Conservation (phyloP, 2,329 filamentous ascomycete species). For the Pseudophaeomoniella oleicola region DNA sequence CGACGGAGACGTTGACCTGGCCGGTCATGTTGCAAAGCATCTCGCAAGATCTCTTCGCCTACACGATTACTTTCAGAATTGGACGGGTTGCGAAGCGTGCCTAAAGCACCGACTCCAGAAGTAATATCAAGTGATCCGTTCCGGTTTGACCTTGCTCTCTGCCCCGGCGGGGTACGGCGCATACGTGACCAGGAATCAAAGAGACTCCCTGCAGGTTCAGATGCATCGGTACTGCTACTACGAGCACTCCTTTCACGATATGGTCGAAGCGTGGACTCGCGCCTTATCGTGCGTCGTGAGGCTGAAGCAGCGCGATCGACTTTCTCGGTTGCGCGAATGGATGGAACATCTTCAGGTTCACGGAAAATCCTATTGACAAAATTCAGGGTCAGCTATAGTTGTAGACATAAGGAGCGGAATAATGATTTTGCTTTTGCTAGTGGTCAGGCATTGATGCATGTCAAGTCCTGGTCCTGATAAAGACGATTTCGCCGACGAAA, state of each 20-base stretch:
- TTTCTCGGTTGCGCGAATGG: conserved; percentile 29
- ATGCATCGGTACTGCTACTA: background rate
- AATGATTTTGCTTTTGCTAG: no score
- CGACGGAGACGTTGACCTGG: conserved; percentile 19
- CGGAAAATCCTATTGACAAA: conserved; percentile 37
- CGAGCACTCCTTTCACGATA: background rate
- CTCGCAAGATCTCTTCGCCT: conserved; percentile 18
- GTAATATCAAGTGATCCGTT: no score
- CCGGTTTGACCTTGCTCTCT: conserved; percentile 8
- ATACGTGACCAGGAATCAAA: background rate
- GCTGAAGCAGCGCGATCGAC: conserved; percentile 35
- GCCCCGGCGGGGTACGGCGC: conserved; percentile 3
- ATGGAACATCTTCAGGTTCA: conserved; percentile 33
- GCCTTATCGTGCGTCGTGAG: conserved; percentile 42
- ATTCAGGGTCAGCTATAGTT: conserved; percentile 5
- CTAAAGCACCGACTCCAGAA: no score
- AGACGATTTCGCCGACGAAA: conserved; percentile 2
- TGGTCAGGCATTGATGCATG: conserved; percentile 5
- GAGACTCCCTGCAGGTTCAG: background rate
- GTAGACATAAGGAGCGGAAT: conserved; percentile 3
- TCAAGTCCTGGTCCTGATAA: background rate
- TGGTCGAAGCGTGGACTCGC: conserved; percentile 20
- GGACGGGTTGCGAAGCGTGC: no score
- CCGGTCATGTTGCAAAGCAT: conserved; percentile 19
- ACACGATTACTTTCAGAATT: conserved; percentile 4